These are phyloP conservation scores for Pseudogymnoascus sp. DNA, from an alignment of 2,329 filamentous ascomycete species.

Conservation along the genomic window DNA sequence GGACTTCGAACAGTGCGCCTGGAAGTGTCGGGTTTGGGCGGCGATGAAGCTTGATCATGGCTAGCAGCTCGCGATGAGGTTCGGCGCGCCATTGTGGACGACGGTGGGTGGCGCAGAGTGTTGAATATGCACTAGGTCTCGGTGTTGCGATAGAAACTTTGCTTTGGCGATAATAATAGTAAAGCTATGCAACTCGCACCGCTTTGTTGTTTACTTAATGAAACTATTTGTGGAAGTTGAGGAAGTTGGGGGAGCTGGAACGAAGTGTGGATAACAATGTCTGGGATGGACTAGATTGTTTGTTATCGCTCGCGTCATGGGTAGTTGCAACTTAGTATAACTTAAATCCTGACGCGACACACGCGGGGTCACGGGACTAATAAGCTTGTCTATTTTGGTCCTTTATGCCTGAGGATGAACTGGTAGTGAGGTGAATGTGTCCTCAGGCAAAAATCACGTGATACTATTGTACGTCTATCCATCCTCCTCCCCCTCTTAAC, in stretches of 20 bases:
- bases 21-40: constrained; percentile 15
- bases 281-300: background rate
- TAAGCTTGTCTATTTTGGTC: background rate
- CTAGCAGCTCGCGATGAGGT: constrained; percentile 17
- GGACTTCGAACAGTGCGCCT: constrained; percentile 16
- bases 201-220: background rate
- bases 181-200: background rate
- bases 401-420: background rate
- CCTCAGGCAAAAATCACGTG: background rate
- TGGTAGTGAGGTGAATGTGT: background rate
- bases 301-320: background rate
- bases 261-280: background rate
- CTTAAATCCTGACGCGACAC: background rate
- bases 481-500: background rate
- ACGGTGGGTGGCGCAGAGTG: background rate
- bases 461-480: background rate
- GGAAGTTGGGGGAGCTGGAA: background rate
- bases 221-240: background rate
- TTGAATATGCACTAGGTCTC: background rate
- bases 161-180: background rate
- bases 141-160: background rate
- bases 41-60: constrained; percentile 22
- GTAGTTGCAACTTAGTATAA: background rate
- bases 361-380: background rate
- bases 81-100: constrained; percentile 9